phyloP scores from a whole-genome alignment of 2,329 filamentous ascomycete species.

The Rasamsonia emersonii region DNA sequence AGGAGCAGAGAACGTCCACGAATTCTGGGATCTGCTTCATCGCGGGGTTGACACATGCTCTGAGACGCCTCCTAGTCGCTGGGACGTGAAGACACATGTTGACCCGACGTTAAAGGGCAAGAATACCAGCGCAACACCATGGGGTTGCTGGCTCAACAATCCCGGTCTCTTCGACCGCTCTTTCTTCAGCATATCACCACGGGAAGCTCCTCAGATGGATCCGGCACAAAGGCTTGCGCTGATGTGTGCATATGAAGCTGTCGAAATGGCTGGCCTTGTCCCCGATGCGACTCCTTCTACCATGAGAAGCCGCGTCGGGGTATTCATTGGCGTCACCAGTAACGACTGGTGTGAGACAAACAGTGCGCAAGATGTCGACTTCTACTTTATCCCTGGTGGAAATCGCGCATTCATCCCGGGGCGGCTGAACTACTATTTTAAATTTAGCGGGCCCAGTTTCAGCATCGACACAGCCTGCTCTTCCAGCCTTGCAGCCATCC shows the following conservation, averaged over 20 bases:
- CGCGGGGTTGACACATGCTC: slow-evolving; percentile 22
- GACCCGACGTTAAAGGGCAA: slow-evolving; percentile 21
- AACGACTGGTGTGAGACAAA: slow-evolving; percentile 58
- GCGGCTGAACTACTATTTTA: slow-evolving; percentile 61
- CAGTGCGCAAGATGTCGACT: slow-evolving; percentile 58
- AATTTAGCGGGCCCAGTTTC: slow-evolving; percentile 58
- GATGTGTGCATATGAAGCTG: slow-evolving; percentile 64
- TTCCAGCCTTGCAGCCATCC: slow-evolving; percentile 57
- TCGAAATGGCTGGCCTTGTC: slow-evolving; percentile 69
- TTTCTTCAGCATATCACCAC: slow-evolving; percentile 49
- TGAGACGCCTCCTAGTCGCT: slow-evolving; percentile 21
- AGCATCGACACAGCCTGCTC: slow-evolving; percentile 65
- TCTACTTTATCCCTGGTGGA: slow-evolving; percentile 54
- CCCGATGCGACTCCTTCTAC: slow-evolving; percentile 60
- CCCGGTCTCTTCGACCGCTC: slow-evolving; percentile 26
- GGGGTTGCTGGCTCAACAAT: slow-evolving; percentile 27
- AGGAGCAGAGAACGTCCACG: slow-evolving; percentile 38
- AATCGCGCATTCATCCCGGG: slow-evolving; percentile 18
- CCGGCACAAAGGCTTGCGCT: slow-evolving; percentile 68
- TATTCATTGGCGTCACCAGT: slow-evolving; percentile 58
- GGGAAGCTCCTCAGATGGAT: slow-evolving; percentile 67
- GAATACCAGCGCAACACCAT: slow-evolving; percentile 20
- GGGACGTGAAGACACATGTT: slow-evolving; percentile 21
- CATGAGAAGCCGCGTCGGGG: slow-evolving; percentile 52
- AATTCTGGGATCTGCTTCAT: slow-evolving; percentile 27